Conservation (phyloP, 345 rosid species). For the Firmiana major region DNA sequence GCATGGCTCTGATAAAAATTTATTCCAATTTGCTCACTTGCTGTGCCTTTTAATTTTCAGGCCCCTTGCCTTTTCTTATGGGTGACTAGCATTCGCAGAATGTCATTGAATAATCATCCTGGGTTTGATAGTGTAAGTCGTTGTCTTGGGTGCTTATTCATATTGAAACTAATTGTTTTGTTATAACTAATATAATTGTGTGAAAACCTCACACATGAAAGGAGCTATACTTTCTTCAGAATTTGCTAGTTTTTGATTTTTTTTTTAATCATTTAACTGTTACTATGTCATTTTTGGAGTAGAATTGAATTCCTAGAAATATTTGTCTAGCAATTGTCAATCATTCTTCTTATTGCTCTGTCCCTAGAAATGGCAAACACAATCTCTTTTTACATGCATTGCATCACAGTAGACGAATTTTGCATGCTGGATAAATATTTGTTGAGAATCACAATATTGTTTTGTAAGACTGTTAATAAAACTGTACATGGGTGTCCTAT, state of each 20-base stretch:
- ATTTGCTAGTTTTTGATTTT: neutral
- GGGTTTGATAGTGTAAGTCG: conserved; percentile 81
- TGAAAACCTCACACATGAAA: conserved; percentile 1
- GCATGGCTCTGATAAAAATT: neutral
- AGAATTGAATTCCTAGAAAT: neutral
- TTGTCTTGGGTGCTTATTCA: conserved; percentile 3
- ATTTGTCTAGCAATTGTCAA: neutral
- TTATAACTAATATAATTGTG: neutral
- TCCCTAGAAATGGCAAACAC: neutral
- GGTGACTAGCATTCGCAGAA: conserved; percentile 73
- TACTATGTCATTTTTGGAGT: neutral
- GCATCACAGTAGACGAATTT: neutral
- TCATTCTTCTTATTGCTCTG: neutral
- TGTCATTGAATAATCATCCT: conserved; percentile 76
- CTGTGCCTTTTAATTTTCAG: conserved; percentile 32
- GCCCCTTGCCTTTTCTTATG: conserved; percentile 78
- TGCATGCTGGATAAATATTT: neutral
- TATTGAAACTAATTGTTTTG: conserved; percentile 4
- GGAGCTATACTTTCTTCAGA: neutral
- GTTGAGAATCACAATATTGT: no score
- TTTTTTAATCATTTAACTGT: neutral
- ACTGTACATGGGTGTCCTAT: no score
- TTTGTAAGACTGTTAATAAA: no score
- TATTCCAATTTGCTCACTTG: conserved; percentile 17
- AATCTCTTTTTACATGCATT: neutral